These are phyloP conservation scores for Solanum virginianum DNA, from an alignment of 257 asterid species.

Conservation along the genomic window DNA sequence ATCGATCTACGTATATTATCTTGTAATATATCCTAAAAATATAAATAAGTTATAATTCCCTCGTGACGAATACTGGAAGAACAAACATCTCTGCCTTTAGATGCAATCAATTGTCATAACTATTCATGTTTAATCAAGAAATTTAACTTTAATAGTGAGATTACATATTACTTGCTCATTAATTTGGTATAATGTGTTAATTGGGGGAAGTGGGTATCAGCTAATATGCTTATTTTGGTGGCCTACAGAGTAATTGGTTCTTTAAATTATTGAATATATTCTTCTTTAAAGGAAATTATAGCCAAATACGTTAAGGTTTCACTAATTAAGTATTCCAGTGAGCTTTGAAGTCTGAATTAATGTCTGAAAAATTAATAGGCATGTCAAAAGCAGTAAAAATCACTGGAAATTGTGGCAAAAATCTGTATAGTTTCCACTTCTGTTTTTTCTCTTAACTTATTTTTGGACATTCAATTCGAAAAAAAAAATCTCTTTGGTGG, in stretches of 20 bases:
- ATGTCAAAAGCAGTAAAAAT: neutral
- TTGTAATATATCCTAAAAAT: neutral
- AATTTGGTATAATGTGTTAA: neutral
- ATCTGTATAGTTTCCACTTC: neutral
- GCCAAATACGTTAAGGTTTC: neutral
- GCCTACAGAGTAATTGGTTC: neutral
- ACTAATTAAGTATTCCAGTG: neutral
- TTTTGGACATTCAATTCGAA: neutral
- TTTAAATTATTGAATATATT: neutral
- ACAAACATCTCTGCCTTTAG: neutral
- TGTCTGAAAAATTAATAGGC: neutral
- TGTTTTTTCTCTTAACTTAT: neutral
- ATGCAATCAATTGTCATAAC: neutral
- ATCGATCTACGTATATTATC: neutral
- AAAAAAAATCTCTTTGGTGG: too few relatives aligned
- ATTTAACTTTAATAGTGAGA: neutral
- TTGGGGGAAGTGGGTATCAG: neutral
- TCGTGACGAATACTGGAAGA: neutral
- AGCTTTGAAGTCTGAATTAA: neutral
- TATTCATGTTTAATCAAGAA: neutral
- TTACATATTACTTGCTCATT: neutral
- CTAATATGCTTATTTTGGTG: neutral
- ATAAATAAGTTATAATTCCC: neutral
- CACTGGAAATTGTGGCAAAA: neutral
- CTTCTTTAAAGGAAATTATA: neutral